A percentile compares a stretch with the other conserved stretches of the same genome.
phyloP scores from a whole-genome alignment of 2,329 filamentous ascomycete genomes.

The Diaporthe nobilis region DNA sequence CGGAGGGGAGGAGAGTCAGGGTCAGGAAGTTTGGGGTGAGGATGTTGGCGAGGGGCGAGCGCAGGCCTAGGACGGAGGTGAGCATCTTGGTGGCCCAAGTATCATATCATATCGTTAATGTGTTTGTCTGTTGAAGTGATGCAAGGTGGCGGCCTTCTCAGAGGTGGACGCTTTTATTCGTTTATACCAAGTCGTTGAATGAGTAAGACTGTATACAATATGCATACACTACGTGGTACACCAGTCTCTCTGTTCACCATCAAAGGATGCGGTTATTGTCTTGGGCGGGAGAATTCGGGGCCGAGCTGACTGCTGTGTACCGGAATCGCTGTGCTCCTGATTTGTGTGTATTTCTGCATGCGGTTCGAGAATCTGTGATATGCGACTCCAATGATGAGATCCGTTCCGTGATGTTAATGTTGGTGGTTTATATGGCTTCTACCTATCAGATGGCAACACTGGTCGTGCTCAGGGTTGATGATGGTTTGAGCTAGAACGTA shows the following conservation, averaged over 20 bases:
- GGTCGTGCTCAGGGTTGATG: not conserved
- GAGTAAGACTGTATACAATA: not conserved
- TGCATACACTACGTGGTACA: too few species aligned
- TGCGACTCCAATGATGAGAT: not conserved
- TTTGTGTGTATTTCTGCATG: not conserved
- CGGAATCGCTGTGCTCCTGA: not conserved
- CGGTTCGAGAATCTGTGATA: not conserved
- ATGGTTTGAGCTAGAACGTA: not conserved
- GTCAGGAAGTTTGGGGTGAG: not conserved
- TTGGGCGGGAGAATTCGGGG: not conserved
- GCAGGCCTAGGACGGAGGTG: not conserved
- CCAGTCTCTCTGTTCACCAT: not conserved
- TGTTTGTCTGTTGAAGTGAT: not conserved
- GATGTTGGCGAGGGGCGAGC: not conserved
- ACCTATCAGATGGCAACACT: too few species aligned
- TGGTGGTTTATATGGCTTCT: not conserved
- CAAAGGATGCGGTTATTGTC: not conserved
- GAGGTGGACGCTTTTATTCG: not conserved
- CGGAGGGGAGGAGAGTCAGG: not conserved
- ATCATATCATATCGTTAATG: not conserved
- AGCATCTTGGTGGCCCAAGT: not conserved
- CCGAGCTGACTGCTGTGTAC: not conserved
- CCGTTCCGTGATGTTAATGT: too few species aligned
- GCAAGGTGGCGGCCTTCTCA: not conserved
- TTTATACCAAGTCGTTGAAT: not conserved